Base-by-base conservation (phyloP, 1,284 basidiomycete species). In the Phenoliferia sp. region DNA sequence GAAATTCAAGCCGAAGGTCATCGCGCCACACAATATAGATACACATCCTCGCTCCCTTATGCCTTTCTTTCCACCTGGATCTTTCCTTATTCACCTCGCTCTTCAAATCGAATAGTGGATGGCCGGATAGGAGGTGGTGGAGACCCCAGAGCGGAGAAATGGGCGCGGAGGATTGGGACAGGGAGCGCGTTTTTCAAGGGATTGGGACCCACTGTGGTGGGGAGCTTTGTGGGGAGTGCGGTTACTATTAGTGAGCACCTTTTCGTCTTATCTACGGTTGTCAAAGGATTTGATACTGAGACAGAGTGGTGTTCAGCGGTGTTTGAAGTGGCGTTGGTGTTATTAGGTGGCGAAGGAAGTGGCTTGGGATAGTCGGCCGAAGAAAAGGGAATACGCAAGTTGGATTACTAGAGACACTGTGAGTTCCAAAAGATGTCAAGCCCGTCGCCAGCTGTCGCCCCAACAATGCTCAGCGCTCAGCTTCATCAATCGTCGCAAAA, bases 201-300 rank as follows among this genome's bases (percentile, higher is more conserved):
- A 22, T 33, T 75, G 32, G 52, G 70, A 58, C 72, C 74, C 62
- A 76, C 74, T 15, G 63, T 76, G 3, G 70, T 71, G 1, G 74
- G 74, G 39, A 68, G 67, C 34, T 76, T 76, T 57, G 74, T 76
- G 15, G 73, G 74, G 19, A 73, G 73, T 55, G 74, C 72, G 34
- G 74, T 71, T 29, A 76, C 74, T 7, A 76, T 76, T 65, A 74
- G 68, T 68, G 67, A 66, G 68, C 72, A 64, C 35, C 5, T 12
- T 4, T 34, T n/a, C 6, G 16, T 44, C 34, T 12, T 44, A 22
- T 58, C n/a, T n/a, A 26, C 33, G 54, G 54, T 28, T 12, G 16
- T 6, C 6, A 16, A 56, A 10, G 54, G 54, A 32, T 31, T 28
- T 15, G 7, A 2, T 7, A 26, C 29, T 34, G 55, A n/a, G n/a